These are phyloP conservation scores for Castanea sativa DNA, from an alignment of 306 rosid genomes.

Conservation along the genomic window DNA sequence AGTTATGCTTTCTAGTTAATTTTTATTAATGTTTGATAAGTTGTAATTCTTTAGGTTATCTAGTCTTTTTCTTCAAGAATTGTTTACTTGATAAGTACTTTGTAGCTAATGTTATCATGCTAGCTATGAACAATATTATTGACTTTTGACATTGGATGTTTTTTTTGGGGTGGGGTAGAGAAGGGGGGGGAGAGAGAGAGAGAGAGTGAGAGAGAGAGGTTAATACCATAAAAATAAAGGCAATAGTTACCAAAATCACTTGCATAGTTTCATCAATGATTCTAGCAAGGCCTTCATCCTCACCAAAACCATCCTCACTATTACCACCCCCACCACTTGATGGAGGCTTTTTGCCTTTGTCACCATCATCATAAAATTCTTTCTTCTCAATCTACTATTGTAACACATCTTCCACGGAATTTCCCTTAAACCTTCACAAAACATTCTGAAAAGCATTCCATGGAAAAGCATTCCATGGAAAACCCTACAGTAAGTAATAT, in stretches of 20 bases:
- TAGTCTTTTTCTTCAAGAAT: too few species aligned
- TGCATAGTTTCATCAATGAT: constrained; percentile 64
- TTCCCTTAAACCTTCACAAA: constrained; percentile 47
- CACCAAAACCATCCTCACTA: constrained; percentile 35
- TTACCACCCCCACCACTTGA: constrained; percentile 23
- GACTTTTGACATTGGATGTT: background rate
- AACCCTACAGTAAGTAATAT: constrained; percentile 28
- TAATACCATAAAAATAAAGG: constrained; percentile 68
- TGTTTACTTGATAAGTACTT: too few species aligned
- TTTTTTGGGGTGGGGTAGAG: background rate
- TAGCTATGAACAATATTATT: too few species aligned
- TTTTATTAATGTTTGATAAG: too few species aligned
- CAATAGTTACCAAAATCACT: constrained; percentile 65
- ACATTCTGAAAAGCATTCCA: constrained; percentile 47
- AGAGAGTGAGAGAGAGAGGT: background rate
- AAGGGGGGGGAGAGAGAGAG: background rate
- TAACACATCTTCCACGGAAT: constrained; percentile 58
- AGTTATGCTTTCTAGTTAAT: background rate
- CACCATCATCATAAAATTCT: constrained; percentile 40
- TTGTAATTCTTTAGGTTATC: too few species aligned
- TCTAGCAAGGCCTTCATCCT: constrained; percentile 50
- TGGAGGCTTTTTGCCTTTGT: constrained; percentile 42
- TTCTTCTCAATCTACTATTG: constrained; percentile 56
- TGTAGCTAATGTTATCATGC: too few species aligned
- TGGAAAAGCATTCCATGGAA: constrained; percentile 44